A percentile compares a stretch with the other conserved stretches of the same genome.
These are phyloP conservation scores for Orbilia brochopaga DNA, from an alignment of 2,329 filamentous ascomycete genomes.

Conservation along the genomic window DNA sequence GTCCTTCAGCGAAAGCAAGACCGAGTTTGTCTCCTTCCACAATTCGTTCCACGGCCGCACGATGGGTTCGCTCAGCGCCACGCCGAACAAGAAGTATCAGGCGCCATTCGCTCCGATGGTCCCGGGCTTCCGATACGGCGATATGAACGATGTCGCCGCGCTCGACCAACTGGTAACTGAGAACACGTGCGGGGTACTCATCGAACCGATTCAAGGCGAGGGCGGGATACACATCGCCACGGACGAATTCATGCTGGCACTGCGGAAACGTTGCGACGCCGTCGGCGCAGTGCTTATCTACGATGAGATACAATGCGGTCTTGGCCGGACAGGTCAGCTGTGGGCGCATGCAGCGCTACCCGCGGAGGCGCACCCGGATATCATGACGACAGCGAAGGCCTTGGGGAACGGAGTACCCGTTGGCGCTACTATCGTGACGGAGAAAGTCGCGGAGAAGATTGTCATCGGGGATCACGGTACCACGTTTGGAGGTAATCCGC, in stretches of 20 bases:
- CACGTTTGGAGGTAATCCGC: constrained; percentile 90
- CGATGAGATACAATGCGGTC: constrained; percentile 93
- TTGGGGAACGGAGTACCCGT: constrained; percentile 96
- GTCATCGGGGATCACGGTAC: constrained; percentile 86
- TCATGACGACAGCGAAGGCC: constrained; percentile 92
- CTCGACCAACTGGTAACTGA: constrained; percentile 78
- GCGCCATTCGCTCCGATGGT: constrained; percentile 93
- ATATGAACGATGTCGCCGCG: constrained; percentile 78
- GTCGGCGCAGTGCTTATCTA: constrained; percentile 90
- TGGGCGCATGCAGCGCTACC: constrained; percentile 85
- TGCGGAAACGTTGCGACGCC: constrained; percentile 82
- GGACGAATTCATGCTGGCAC: constrained; percentile 79
- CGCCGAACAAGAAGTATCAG: constrained; percentile 97
- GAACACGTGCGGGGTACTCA: constrained; percentile 88
- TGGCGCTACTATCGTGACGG: constrained; percentile 73
- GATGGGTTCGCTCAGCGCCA: constrained; percentile 93
- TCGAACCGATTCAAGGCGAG: constrained; percentile 97
- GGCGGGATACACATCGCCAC: constrained; percentile 86
- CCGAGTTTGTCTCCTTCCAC: constrained; percentile 87
- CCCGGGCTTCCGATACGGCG: constrained; percentile 86
- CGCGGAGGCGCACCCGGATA: constrained; percentile 83
- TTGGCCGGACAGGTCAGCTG: constrained; percentile 82
- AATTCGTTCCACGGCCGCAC: constrained; percentile 95
- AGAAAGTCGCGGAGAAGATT: constrained; percentile 70
- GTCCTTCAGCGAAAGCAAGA: constrained; percentile 68